Evolutionary conservation across 2,329 filamentous ascomycete genomes (phyloP).

Genomic region (Diaporthe ampelina): DNA sequence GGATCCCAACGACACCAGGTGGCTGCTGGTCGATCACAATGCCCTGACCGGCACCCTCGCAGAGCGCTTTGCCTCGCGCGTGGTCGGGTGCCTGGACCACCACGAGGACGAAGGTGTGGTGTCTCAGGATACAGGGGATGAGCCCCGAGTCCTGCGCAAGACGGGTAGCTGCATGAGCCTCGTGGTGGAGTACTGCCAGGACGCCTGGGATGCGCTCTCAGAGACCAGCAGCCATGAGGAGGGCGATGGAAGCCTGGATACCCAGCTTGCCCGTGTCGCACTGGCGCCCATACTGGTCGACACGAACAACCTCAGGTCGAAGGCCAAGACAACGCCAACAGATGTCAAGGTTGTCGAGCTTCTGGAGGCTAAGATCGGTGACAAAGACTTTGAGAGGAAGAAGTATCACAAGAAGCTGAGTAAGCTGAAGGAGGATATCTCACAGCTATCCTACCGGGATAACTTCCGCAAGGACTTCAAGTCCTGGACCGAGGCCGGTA

Average conservation of each 20-base stretch:
- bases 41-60: constrained; percentile 74
- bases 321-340: constrained; percentile 57
- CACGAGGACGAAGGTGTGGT: constrained; percentile 79
- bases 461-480: constrained; percentile 89
- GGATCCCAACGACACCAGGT: constrained; percentile 69
- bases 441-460: constrained; percentile 71
- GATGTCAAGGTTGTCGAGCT: constrained; percentile 61
- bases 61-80: constrained; percentile 62
- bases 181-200: constrained; percentile 71
- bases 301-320: constrained; percentile 72
- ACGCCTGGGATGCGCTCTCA: constrained; percentile 68
- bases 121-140: constrained; percentile 55
- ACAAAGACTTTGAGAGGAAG: constrained; percentile 63
- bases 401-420: constrained; percentile 72
- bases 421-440: constrained; percentile 77
- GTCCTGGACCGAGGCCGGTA: constrained; percentile 73
- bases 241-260: constrained; percentile 59
- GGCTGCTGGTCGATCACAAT: constrained; percentile 88
- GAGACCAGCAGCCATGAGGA: constrained; percentile 49
- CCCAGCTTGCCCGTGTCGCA: constrained; percentile 75
- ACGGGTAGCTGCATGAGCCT: constrained; percentile 82
- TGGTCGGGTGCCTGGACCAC: constrained; percentile 82
- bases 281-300: constrained; percentile 82
- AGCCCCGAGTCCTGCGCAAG: constrained; percentile 73
- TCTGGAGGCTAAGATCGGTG: constrained; percentile 64